phyloP scores from a whole-genome alignment of 192 early-diverging fungal genomes.

The Fimicolochytrium jonesii region DNA sequence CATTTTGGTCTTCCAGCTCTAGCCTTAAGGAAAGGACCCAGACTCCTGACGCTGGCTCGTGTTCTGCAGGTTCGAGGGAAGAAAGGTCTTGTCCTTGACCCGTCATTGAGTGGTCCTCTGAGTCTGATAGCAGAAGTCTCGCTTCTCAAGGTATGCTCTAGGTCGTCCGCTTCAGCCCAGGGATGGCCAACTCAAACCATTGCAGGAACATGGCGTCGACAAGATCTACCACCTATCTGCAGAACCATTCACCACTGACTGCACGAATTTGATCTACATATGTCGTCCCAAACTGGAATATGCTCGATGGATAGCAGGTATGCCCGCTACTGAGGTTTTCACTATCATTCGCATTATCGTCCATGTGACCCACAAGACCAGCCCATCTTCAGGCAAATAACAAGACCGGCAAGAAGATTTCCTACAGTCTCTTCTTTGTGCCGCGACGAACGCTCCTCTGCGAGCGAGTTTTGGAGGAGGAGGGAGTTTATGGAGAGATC shows the following conservation, averaged over 20 bases:
- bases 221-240: constrained; percentile 83
- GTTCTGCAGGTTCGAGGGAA: constrained; percentile 71
- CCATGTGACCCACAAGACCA: background rate
- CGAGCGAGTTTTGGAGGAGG: constrained; percentile 91
- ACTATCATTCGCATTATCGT: background rate
- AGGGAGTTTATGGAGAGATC: constrained; percentile 84
- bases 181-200: background rate
- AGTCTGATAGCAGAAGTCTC: constrained; percentile 85
- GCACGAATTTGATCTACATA: constrained; percentile 77
- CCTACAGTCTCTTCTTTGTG: constrained; percentile 69
- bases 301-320: constrained; percentile 42
- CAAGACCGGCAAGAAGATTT: background rate
- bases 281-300: constrained; percentile 69
- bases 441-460: constrained; percentile 85
- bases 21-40: no score
- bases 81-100: constrained; percentile 88
- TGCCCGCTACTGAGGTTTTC: background rate
- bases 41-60: background rate
- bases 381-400: constrained; percentile 11
- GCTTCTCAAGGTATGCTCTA: constrained; percentile 62
- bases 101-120: constrained; percentile 74
- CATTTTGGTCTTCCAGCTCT: no score
- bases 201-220: constrained; percentile 90
- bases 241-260: constrained; percentile 64
- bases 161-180: background rate